phyloP scores from a whole-genome alignment of 2,329 filamentous ascomycete genomes.

The Calonectria honghensis region DNA sequence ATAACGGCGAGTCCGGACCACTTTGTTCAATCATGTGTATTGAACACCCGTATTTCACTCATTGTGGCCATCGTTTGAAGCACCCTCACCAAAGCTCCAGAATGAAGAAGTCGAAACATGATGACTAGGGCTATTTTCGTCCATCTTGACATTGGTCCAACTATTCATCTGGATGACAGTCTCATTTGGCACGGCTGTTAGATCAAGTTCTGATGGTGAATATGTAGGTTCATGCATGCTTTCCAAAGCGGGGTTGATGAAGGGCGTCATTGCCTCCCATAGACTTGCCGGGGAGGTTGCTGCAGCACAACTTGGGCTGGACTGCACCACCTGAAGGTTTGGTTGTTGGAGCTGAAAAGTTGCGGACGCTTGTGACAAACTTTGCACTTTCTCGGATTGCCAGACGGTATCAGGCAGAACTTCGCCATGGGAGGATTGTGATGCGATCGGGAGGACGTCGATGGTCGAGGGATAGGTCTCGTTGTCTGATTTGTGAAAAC shows the following conservation, averaged over 20 bases:
- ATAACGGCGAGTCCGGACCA: not conserved
- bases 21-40: not conserved
- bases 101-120: not conserved
- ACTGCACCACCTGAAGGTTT: not conserved
- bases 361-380: not conserved
- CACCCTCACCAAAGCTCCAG: not conserved
- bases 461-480: not conserved
- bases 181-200: not conserved
- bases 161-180: not conserved
- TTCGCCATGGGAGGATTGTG: not conserved
- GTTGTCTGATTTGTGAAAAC: not conserved
- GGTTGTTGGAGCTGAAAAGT: not conserved
- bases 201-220: not conserved
- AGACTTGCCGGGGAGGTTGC: not conserved
- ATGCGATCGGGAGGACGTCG: not conserved
- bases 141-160: not conserved
- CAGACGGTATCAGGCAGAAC: not conserved
- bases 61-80: not conserved
- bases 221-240: not conserved
- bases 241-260: not conserved
- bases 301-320: not conserved
- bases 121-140: not conserved
- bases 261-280: not conserved
- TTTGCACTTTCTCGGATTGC: not conserved
- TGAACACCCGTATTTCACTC: not conserved